Percentiles rank a stretch among this genome's conserved stretches.
Evolutionary conservation across 1,139 yeast genomes (phyloP).

Genomic region (Debaryomycetaceae sp.): DNA sequence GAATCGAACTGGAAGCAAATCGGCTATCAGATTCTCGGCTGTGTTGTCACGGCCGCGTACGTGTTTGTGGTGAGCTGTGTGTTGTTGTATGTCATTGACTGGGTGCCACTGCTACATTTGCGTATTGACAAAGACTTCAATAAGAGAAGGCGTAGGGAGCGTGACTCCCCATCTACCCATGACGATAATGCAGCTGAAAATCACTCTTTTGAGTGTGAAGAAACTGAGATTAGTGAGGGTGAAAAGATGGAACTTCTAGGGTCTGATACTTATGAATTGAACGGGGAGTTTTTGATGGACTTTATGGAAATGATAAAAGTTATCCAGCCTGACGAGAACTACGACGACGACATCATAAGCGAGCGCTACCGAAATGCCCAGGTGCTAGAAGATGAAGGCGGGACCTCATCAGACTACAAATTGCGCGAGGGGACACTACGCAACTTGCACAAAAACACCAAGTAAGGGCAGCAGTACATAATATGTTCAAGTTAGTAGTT

Average conservation of each 20-base stretch:
- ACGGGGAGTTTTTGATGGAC: slow-evolving; percentile 49
- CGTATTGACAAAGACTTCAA: slow-evolving; percentile 42
- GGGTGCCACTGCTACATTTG: slow-evolving; percentile 44
- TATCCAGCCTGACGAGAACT: slow-evolving; percentile 38
- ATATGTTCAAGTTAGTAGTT: not conserved
- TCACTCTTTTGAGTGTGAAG: slow-evolving; percentile 2
- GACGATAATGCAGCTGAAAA: slow-evolving; percentile 7
- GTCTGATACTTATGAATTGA: slow-evolving; percentile 46
- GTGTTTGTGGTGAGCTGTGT: slow-evolving; percentile 33
- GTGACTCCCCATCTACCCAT: no score
- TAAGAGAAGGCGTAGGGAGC: slow-evolving; percentile 22
- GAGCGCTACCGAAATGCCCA: slow-evolving; percentile 10
- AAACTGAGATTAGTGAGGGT: slow-evolving; percentile 13
- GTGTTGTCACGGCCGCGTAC: slow-evolving; percentile 37
- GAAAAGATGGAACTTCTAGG: slow-evolving; percentile 45
- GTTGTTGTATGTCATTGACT: slow-evolving; percentile 38
- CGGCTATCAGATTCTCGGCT: slow-evolving; percentile 45
- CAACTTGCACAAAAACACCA: no score
- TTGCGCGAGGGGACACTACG: no score
- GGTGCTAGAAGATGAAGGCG: slow-evolving; percentile 6
- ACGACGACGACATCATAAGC: slow-evolving; percentile 12
- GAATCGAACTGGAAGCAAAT: slow-evolving; percentile 45
- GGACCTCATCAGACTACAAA: slow-evolving; percentile 16
- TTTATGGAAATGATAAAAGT: slow-evolving; percentile 44
- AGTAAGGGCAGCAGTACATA: no score